Conservation (phyloP, 495 filamentous ascomycete genomes). For the Apodospora peruviana region DNA sequence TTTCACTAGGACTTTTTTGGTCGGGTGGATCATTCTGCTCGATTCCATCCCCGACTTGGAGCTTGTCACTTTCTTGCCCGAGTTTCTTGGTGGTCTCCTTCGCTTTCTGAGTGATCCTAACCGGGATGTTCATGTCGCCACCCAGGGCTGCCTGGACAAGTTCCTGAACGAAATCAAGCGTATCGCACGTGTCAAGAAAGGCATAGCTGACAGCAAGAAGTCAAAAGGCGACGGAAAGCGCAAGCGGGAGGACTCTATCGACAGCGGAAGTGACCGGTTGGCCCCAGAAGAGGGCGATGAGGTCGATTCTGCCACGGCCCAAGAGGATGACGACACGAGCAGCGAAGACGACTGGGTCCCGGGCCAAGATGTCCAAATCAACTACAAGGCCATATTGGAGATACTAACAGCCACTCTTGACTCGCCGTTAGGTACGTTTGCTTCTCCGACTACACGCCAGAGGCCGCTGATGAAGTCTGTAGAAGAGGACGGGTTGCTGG, state of each 20-base stretch:
- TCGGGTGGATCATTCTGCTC: constrained; percentile 90
- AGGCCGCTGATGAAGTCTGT: constrained; percentile 14
- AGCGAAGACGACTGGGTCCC: constrained; percentile 93
- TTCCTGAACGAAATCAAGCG: constrained; percentile 93
- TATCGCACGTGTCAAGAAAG: constrained; percentile 87
- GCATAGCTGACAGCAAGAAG: constrained; percentile 80
- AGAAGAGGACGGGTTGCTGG: constrained; percentile 88
- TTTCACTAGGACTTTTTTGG: constrained; percentile 90
- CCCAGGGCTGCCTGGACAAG: constrained; percentile 82
- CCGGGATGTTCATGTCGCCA: constrained; percentile 87
- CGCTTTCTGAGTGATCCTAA: constrained; percentile 90
- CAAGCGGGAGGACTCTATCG: constrained; percentile 60
- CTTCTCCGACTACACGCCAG: background rate
- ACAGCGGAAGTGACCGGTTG: constrained; percentile 48
- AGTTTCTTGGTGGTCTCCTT: constrained; percentile 85
- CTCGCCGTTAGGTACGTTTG: constrained; percentile 62
- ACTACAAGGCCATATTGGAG: constrained; percentile 84
- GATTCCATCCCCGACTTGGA: constrained; percentile 98
- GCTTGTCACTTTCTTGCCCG: constrained; percentile 85
- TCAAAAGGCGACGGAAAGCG: constrained; percentile 59
- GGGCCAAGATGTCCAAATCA: constrained; percentile 93
- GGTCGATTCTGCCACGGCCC: constrained; percentile 53
- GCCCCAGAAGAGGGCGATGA: constrained; percentile 40
- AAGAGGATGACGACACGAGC: constrained; percentile 52
- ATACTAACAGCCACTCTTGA: constrained; percentile 89